Evolutionary conservation across 495 filamentous ascomycete species (phyloP).

Genomic region (Aspergillus heteromorphus): DNA sequence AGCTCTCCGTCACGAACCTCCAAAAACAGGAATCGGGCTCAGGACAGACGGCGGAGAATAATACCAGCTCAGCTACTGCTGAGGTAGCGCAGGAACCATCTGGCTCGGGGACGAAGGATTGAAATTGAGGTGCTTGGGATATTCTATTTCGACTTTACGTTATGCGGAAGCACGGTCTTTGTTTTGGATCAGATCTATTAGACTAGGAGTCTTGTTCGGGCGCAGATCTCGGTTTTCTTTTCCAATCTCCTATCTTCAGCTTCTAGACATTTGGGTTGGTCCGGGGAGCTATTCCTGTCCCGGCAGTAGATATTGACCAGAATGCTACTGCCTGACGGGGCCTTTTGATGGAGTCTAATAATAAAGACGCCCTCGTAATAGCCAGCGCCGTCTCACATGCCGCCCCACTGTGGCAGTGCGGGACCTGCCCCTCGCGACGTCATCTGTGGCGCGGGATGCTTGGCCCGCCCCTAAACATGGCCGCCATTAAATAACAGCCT

Average conservation of each 20-base stretch:
- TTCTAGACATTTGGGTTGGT: conserved; percentile 3
- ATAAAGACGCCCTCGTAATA: not conserved
- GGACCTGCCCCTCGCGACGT: conserved; percentile 10
- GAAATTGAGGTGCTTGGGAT: not conserved
- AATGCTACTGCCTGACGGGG: conserved; percentile 12
- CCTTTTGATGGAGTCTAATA: not conserved
- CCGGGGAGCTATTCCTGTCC: conserved; percentile 3
- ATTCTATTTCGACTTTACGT: not conserved
- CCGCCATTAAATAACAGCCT: not conserved
- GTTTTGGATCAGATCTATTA: not conserved
- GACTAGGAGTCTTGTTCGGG: not conserved
- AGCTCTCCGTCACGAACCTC: conserved; percentile 38
- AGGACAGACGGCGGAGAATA: conserved; percentile 5
- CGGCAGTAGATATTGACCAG: not conserved
- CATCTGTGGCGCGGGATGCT: conserved; percentile 8
- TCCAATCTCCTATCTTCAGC: not conserved
- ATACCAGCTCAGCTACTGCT: not conserved
- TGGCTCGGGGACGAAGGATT: not conserved
- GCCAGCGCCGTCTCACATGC: conserved; percentile 5
- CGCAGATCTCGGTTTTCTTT: not conserved
- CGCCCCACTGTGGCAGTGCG: conserved; percentile 22
- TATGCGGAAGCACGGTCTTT: not conserved
- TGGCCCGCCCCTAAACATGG: not conserved
- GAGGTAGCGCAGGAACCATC: not conserved
- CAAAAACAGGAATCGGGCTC: conserved; percentile 8